Conservation (phyloP, 176 grass and related monocot species). For the Rhynchospora pubera region DNA sequence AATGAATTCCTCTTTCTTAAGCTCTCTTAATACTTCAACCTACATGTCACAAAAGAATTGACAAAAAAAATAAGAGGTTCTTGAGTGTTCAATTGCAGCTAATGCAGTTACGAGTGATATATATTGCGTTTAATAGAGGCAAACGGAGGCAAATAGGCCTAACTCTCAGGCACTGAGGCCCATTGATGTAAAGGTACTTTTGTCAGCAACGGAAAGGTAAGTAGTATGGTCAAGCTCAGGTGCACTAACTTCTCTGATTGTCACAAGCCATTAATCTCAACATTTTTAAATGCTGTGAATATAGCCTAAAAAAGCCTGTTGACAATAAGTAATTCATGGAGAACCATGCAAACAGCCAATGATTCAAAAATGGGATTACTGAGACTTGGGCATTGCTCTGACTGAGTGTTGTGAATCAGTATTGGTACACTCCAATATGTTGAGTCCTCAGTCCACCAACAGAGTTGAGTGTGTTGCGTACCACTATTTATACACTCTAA, state of each 20-base stretch:
- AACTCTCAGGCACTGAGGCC: background rate
- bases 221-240: background rate
- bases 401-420: too few relatives aligned
- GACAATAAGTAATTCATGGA: background rate
- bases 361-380: too few relatives aligned
- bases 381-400: too few relatives aligned
- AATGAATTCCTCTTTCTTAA: conserved; percentile 79
- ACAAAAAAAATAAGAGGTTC: background rate
- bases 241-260: background rate
- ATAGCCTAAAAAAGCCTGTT: background rate
- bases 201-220: too few relatives aligned
- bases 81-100: background rate
- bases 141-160: background rate
- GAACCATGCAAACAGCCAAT: background rate
- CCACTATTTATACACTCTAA: too few relatives aligned
- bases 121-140: background rate
- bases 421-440: too few relatives aligned
- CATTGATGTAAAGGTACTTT: background rate
- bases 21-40: conserved; percentile 62
- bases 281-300: background rate
- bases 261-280: background rate
- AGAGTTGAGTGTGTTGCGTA: too few relatives aligned
- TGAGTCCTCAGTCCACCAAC: too few relatives aligned
- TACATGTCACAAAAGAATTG: conserved; percentile 16
- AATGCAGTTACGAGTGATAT: background rate